Base-by-base conservation (phyloP, 257 asterid genomes). In the Lycium barbarum region DNA sequence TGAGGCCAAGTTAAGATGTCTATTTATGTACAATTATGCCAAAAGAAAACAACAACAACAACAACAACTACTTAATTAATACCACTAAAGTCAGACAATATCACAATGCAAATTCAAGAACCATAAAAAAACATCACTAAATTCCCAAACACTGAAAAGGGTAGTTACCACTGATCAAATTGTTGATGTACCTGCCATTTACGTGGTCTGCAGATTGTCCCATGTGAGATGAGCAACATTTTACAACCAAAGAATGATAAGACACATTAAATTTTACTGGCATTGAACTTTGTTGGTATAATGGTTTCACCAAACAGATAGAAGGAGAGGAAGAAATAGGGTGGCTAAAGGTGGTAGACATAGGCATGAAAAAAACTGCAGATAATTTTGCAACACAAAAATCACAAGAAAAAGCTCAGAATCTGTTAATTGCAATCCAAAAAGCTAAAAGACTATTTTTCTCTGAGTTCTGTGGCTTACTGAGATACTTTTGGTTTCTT, bases 221-320 rank as follows among this genome's bases (percentile, higher is more conserved):
- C 81, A 58, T 57, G 36, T 89, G 91, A 90, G 90, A 83, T 80
- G 95, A 91, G 85, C 87, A 88, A 81, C 95, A 89, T 67, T 81
- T 85, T 86, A 92, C 49, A 81, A 84, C 78, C 26, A 90, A 74
- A 86, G 88, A 85, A 36, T 68, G 89, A 26, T 26, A 26, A 26
- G 33, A 26, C 33, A 26, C 33, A 26, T 26, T 26, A 51, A 66
- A 84, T 63, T 89, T 91, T 72, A 86, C 83, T 22, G 86, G 43
- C 72, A 83, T 18, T 35, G 90, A 72, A 59, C 80, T 83, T 10
- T 45, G 81, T 40, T 66, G 86, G 66, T 66, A 88, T 71, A 40
- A 81, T 61, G 92, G 85, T 86, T 85, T 91, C 47, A 72, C 76
- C 87, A 89, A 87, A 84, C 89, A 87, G 65, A 79, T 68, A 36